Conservation (phyloP, 345 rosid species). For the Acer saccharum region DNA sequence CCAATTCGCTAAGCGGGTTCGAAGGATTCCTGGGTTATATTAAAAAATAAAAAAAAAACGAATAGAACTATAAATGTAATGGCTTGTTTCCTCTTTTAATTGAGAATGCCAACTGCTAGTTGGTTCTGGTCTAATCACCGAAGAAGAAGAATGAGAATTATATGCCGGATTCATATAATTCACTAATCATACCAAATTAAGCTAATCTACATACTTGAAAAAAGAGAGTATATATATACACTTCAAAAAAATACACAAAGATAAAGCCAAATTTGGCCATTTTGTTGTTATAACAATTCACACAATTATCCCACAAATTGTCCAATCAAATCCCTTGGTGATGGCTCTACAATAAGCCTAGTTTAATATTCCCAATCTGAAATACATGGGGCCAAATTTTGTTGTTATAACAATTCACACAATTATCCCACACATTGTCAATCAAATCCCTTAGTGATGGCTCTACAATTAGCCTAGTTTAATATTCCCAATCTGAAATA, state of each 20-base stretch:
- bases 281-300: background rate
- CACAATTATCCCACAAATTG: background rate
- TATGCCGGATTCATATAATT: too few relatives aligned
- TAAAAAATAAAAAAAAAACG: too few relatives aligned
- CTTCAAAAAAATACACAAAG: background rate
- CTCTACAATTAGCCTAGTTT: background rate
- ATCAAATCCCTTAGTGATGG: background rate
- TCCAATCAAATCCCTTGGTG: background rate
- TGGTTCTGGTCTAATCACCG: too few relatives aligned
- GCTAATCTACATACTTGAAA: background rate
- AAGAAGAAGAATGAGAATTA: too few relatives aligned
- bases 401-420: background rate
- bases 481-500: conserved; percentile 21
- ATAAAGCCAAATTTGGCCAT: background rate
- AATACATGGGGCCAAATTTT: background rate
- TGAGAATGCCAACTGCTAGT: too few relatives aligned
- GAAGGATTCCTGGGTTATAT: too few relatives aligned
- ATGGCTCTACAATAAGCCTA: too few relatives aligned
- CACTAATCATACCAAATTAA: too few relatives aligned
- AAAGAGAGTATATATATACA: too few relatives aligned
- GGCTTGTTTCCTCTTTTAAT: too few relatives aligned
- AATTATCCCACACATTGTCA: background rate
- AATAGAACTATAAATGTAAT: background rate
- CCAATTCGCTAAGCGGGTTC: too few relatives aligned
- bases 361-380: conserved; percentile 19